Conservation (phyloP, 2,329 filamentous ascomycete species). For the Fusarium sororula region DNA sequence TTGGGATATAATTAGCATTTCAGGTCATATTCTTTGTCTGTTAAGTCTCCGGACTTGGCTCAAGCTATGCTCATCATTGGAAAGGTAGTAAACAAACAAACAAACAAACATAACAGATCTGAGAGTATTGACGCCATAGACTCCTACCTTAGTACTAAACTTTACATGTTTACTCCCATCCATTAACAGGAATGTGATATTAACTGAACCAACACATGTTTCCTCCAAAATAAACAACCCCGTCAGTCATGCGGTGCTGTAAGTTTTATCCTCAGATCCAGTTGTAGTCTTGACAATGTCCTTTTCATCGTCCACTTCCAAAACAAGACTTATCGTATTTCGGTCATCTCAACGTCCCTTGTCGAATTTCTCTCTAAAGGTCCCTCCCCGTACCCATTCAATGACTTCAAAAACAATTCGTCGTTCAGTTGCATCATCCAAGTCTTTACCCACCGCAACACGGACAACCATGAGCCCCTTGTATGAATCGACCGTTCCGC, state of each 20-base stretch:
- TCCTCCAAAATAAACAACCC: neutral
- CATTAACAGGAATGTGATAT: constrained; percentile 11
- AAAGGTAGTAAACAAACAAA: neutral
- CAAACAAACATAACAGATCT: neutral
- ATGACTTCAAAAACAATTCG: constrained; percentile 87
- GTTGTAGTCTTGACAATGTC: neutral
- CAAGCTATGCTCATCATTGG: neutral
- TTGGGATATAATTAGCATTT: neutral
- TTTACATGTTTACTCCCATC: neutral
- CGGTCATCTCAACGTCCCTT: constrained; percentile 8
- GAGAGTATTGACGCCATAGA: neutral
- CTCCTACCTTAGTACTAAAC: constrained; percentile 12
- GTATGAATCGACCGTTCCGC: constrained; percentile 64
- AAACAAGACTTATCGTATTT: neutral
- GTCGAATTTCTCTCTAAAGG: constrained; percentile 48
- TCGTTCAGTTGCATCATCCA: constrained; percentile 76
- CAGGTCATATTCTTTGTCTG: neutral
- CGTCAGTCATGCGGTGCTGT: neutral
- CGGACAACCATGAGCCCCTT: constrained; percentile 65
- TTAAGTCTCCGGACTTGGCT: neutral
- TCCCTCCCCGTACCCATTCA: constrained; percentile 73
- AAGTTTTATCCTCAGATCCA: neutral
- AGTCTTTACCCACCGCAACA: constrained; percentile 51
- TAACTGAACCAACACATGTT: constrained; percentile 5
- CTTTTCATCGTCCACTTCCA: neutral